Base-by-base conservation (phyloP, 805 yeast genomes). In the Zygosaccharomyces siamensis region DNA sequence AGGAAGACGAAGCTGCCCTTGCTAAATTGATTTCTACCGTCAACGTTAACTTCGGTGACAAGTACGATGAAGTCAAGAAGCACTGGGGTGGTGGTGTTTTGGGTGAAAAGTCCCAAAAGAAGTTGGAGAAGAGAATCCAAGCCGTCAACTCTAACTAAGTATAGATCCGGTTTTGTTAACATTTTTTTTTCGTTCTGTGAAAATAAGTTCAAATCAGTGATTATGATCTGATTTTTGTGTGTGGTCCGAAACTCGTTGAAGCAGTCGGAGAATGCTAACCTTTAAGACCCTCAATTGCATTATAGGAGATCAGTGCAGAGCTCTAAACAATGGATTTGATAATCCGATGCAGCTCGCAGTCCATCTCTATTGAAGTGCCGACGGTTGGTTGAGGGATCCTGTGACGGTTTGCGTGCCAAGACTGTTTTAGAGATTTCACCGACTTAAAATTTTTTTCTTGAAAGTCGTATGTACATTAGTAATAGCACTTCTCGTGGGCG, bases 41-140 rank as follows among this genome's bases (percentile, higher is more conserved):
- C 75, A 83, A 89, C 78, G 84, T 95, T 63, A 89, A 89, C 93
- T 92, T 85, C 77, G 73, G 76, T 66, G 96, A 87, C 72, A 88
- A 89, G 78, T 88, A 84, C 86, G 97, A 92, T 71, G 97, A 93
- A 66, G 70, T 80, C 72, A 92, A 95, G 83, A 89, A 88, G 79
- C 96, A 89, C 85, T 92, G 99, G 99, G 98, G 98, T 82, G 99
- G 99, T 82, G 99, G 99, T 82, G 72, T 89, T 75, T 79, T 93
- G 82, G 97, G 98, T 75, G 78, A 86, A 66, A 93, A 92, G 81
- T 89, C 97, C 69, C 81, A 80, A 69, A 93, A 83, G 70, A 88
- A 85, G 80, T 71, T 74, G 59, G 90, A 81, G 66, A 88, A 86
- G 84, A 83, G 74, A 70, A 84, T 81, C 60, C 82, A 77, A 76